Evolutionary conservation across 257 asterid genomes (phyloP).

Genomic region (Solanum tarapatanum): DNA sequence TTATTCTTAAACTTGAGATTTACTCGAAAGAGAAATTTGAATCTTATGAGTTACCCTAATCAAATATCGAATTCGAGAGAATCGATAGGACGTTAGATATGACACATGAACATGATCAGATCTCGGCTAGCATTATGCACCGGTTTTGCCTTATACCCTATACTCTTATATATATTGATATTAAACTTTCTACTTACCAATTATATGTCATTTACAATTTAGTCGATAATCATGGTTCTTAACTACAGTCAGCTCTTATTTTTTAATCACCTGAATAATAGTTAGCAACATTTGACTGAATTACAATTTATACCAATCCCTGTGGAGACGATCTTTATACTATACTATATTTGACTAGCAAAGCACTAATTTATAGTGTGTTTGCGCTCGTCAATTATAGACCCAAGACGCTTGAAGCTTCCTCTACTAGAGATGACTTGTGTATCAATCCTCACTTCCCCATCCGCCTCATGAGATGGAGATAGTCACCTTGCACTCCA

Average conservation of each 20-base stretch:
- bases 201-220: too few relatives aligned
- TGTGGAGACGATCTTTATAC: neutral
- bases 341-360: neutral
- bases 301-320: neutral
- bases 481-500: neutral
- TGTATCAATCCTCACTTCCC: neutral
- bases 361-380: neutral
- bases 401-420: neutral
- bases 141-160: neutral
- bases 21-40: neutral
- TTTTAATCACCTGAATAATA: neutral
- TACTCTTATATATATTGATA: neutral
- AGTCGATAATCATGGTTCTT: neutral
- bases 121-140: neutral
- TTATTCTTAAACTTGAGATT: neutral
- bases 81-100: neutral
- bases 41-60: neutral
- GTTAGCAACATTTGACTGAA: neutral
- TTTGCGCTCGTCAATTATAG: neutral
- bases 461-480: neutral
- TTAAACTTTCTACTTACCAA: neutral
- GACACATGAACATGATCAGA: neutral
- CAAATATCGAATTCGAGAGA: neutral
- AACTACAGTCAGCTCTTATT: neutral
- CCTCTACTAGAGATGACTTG: neutral